Evolutionary conservation across 495 filamentous ascomycete species (phyloP).

Genomic region (Penicillium canescens): DNA sequence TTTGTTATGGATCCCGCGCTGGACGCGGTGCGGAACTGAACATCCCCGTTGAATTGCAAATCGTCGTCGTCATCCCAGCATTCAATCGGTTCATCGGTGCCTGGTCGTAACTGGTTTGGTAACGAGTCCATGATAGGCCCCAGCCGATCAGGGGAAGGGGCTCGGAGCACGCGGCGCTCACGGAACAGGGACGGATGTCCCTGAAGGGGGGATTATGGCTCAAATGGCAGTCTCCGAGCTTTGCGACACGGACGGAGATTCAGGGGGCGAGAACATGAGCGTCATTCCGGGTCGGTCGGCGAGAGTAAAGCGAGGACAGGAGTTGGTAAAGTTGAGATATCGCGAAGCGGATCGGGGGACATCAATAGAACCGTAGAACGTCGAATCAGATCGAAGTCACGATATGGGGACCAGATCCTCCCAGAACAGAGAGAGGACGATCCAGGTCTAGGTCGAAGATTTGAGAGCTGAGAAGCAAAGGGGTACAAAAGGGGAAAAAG

Average conservation of each 20-base stretch:
- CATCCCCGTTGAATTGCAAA: slow-evolving; percentile 70
- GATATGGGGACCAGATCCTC: slow-evolving; percentile 5
- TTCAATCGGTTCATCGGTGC: slow-evolving; percentile 64
- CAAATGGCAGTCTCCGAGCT: slow-evolving; percentile 24
- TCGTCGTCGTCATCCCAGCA: slow-evolving; percentile 90
- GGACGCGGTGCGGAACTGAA: slow-evolving; percentile 65
- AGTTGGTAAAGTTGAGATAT: background rate
- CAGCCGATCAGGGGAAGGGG: background rate
- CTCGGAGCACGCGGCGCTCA: background rate
- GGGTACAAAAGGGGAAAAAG: slow-evolving; percentile 2
- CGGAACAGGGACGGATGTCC: background rate
- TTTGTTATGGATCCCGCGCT: slow-evolving; percentile 55
- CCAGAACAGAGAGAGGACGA: background rate
- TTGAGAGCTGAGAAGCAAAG: background rate
- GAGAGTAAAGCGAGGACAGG: background rate
- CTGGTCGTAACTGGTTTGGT: slow-evolving; percentile 54
- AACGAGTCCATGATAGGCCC: slow-evolving; percentile 53
- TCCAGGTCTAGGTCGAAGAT: background rate
- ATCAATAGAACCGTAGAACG: background rate
- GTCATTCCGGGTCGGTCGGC: slow-evolving; percentile 36
- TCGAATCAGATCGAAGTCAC: background rate
- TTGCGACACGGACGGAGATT: slow-evolving; percentile 23
- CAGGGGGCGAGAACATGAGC: slow-evolving; percentile 19
- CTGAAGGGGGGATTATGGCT: slow-evolving; percentile 4
- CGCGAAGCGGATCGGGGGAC: background rate